phyloP scores from a whole-genome alignment of 176 grass and related monocot species.

The Coix lacrymajobi region DNA sequence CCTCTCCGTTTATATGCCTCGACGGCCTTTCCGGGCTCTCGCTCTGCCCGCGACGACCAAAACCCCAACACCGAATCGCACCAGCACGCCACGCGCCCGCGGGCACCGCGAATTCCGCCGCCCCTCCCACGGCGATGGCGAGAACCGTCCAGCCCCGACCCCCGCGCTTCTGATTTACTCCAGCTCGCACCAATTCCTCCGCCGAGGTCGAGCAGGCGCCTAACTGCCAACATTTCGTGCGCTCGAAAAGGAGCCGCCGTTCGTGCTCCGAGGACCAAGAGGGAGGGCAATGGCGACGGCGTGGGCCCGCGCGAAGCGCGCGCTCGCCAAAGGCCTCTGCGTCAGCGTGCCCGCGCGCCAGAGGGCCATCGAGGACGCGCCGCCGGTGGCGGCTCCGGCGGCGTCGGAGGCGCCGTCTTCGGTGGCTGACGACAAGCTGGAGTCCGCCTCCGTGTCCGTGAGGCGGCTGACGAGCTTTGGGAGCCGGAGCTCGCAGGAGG shows the following conservation, averaged over 20 bases:
- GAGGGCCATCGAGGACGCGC: neutral
- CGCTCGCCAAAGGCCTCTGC: conserved; percentile 47
- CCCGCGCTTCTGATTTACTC: neutral
- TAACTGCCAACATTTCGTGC: neutral
- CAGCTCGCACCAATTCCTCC: neutral
- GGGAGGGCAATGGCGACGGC: conserved; percentile 41
- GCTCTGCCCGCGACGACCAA: neutral
- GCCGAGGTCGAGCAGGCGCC: neutral
- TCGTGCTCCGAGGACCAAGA: neutral
- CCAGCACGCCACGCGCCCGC: neutral
- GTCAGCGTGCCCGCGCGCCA: conserved; percentile 31
- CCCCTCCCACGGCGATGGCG: neutral
- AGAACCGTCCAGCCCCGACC: neutral
- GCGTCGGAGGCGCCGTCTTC: neutral
- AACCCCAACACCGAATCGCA: neutral
- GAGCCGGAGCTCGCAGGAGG: conserved; percentile 40
- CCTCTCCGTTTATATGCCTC: neutral
- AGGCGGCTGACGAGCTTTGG: conserved; percentile 32
- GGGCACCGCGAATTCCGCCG: neutral
- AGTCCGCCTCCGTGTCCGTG: conserved; percentile 7
- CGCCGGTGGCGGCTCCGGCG: neutral
- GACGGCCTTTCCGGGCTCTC: neutral
- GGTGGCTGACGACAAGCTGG: neutral
- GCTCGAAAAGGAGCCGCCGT: neutral
- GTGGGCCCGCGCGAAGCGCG: conserved; percentile 61